Evolutionary conservation across 768 basidiomycete species (phyloP), one percentile per base, ranked within the genome.

Genomic region (Suillus plorans): DNA sequence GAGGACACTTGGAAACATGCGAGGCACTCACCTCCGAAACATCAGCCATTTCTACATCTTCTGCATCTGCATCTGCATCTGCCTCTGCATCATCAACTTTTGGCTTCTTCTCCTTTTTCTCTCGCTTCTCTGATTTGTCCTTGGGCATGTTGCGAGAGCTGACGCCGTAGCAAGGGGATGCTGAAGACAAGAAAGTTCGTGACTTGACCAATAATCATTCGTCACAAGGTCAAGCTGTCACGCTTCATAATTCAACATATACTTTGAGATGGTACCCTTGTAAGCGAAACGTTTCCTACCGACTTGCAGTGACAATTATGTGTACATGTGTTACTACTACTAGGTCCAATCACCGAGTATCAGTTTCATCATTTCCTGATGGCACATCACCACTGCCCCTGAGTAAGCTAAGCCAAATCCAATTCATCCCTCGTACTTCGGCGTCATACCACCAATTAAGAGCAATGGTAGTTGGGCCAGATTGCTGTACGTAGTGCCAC

Each of bases 391-490:
- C 59, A 18, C 68, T 70, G 44, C 82, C 82, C 70, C 89, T 78
- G 69, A 93, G 72, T 72, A 89, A 83, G 64, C 82, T 88, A 28
- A 92, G 73, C 74, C 86, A 79, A 18, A 89, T 82, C 91, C 91
- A 94, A 8, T 82, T 77, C 79, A 85, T 84, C 16, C 92, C 91
- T 63, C 82, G 77, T 73, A 89, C 83, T 72, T 93, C 90, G 68
- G 89, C 82, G 70, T 95, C 93, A 73, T 92, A 94, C 93, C 93
- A 95, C 88, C 91, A 94, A 71, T 95, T 95, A 25, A 92, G 69
- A 2, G 92, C 91, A 64, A 94, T 85, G 1, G 85, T 87, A 28
- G 81, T 79, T 65, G 81, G 79, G 4, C 81, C 84, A 4, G 84
- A 79, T 72, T 97, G 95, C 47, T 86, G 82, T 42, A 97, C 94